Evolutionary conservation across 768 basidiomycete genomes (phyloP), one percentile per base, ranked within the genome.

Genomic region (Pulveroboletus ravenelii): DNA sequence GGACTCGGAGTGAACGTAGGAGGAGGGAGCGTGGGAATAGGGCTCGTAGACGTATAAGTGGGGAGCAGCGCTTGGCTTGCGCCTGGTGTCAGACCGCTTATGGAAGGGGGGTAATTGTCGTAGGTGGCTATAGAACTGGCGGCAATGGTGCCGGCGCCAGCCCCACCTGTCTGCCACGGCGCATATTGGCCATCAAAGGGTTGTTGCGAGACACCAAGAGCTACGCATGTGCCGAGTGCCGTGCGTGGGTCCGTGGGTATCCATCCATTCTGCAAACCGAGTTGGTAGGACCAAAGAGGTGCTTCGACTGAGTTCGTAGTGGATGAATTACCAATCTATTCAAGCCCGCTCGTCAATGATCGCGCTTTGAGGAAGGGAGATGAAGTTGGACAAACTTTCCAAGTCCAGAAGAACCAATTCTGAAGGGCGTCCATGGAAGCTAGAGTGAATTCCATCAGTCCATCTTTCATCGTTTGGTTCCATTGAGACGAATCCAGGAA

Each of bases 401-500:
- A 87, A 8, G 84, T 87, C 87, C 86, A 89, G 74, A 78, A 88
- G 70, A 83, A 87, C 73, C 74, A 85, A 61, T 85, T 76, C 56
- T 78, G 74, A 53, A 84, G 70, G 2, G 82, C 79, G 52, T 87
- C 85, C 84, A 87, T 87, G 50, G 75, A 74, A 18, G 79, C 75
- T 58, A 77, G 65, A 6, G 75, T 72, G 55, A 82, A 79, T 55
- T 73, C 64, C 66, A 67, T 69, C 20, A 85, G 60, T 12, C 81
- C 81, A 7, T 67, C 65, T 67, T 80, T 84, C 61, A 72, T 72
- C 15, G 74, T 68, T 44, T 69, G 66, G 49, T 73, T 72, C 79
- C 79, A 87, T 32, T 69, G 75, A 52, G 72, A 67, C 58, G 76
- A 78, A 57, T 85, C 75, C 55, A 62, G 10, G 61, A 68, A 66